Evolutionary conservation across 768 basidiomycete genomes (phyloP).

Genomic region (Phlebiopsis flavidoalba): DNA sequence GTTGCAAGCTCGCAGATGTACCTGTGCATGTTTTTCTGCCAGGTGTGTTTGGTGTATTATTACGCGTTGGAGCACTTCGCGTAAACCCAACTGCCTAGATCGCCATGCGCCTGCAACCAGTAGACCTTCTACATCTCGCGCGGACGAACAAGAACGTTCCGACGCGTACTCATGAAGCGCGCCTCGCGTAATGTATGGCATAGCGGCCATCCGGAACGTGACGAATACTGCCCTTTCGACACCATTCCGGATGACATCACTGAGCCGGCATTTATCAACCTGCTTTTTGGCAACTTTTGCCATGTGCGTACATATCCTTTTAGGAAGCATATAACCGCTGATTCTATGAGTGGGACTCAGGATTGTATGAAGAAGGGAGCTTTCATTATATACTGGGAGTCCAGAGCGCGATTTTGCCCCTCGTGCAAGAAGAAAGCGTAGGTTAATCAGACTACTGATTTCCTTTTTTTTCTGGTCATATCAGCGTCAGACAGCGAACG

Average conservation of each 20-base stretch:
- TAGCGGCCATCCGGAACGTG: conserved; percentile 18
- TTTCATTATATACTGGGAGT: not conserved
- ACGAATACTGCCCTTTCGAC: conserved; percentile 15
- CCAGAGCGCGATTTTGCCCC: not conserved
- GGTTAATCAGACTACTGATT: not conserved
- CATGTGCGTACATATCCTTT: not conserved
- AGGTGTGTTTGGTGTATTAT: not conserved
- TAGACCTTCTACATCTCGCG: conserved; percentile 7
- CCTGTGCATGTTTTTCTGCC: not conserved
- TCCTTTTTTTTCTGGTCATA: not conserved
- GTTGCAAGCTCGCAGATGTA: not conserved
- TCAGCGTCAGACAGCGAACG: not conserved
- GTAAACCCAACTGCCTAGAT: not conserved
- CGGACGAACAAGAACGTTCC: conserved; percentile 2
- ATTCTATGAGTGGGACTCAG: not conserved
- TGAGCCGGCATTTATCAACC: not conserved
- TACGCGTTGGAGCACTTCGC: not conserved
- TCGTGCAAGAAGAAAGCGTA: not conserved
- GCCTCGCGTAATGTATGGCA: conserved; percentile 15
- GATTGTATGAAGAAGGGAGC: not conserved
- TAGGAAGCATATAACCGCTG: no score
- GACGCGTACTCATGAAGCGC: not conserved
- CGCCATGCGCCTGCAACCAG: not conserved
- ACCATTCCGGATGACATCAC: not conserved
- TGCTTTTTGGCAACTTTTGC: not conserved